Base-by-base conservation (phyloP, 179 eudicot genomes). In the Carnegiea gigantea region DNA sequence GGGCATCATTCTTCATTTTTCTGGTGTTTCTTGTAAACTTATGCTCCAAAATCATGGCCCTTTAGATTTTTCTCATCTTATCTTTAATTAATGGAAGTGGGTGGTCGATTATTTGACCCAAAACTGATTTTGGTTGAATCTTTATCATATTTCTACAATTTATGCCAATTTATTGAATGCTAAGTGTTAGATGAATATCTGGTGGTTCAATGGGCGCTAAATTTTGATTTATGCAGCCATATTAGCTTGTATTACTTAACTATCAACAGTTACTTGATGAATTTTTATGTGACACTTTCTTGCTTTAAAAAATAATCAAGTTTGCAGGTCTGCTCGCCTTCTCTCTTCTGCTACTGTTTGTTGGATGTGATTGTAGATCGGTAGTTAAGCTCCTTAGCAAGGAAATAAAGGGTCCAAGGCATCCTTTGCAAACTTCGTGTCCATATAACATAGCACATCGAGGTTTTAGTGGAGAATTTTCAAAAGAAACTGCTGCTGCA, bases 361-460 rank as follows among this genome's bases (percentile, higher is more conserved):
- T 85, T 82, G 88, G 87, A n/a, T 89, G 91, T 83, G 80, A 82
- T 82, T 94, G 92, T 44, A 90, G 95, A 83, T 90, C 89, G 80
- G 75, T 90, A 44, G 90, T 89, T 84, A 91, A 91, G 64, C 92
- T 92, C 71, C 98, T 94, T 53, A 86, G 92, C 88, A 88, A 87
- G 85, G 71, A 80, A 28, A 82, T 73, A 49, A 87, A 90, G 78
- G 81, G 80, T 28, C 73, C 78, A 46, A 92, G 81, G 78, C 86
- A 86, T 84, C 91, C 95, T 68, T 80, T 94, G 75, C 98, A 94
- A 85, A 93, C 92, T 70, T 92, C 87, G 76, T 94, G 95, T 21
- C n/a, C n/a, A n/a, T n/a, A n/a, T n/a, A n/a, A n/a, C n/a, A n/a
- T 93, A 84, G 97, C 98, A 20, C 98, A 93, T 82, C 88, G 97